These are phyloP conservation scores for Hirsutella rhossiliensis DNA, from an alignment of 2,329 filamentous ascomycete genomes.

Conservation along the genomic window DNA sequence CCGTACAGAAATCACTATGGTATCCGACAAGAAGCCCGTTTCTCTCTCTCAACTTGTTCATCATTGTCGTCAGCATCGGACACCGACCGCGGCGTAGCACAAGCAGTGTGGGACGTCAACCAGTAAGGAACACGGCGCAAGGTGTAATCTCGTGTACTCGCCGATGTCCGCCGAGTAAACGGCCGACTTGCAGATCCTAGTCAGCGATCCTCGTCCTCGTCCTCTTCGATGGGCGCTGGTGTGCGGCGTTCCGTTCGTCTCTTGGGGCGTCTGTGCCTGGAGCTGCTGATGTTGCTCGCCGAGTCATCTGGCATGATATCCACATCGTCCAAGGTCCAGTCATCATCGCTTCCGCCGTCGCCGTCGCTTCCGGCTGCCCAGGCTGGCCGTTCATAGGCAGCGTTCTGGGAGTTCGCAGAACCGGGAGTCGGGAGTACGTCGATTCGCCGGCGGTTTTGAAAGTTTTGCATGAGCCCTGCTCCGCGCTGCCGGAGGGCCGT, in stretches of 20 bases:
- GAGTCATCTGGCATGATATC: conserved; percentile 67
- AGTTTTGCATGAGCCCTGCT: conserved; percentile 58
- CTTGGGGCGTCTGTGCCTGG: conserved; percentile 54
- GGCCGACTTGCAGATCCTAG: no score
- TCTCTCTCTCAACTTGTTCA: background rate
- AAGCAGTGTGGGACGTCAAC: no score
- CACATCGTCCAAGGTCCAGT: conserved; percentile 44
- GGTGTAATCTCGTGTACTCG: no score
- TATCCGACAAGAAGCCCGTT: conserved; percentile 11
- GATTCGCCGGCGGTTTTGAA: conserved; percentile 46
- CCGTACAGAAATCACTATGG: conserved; percentile 10
- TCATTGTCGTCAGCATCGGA: conserved; percentile 1
- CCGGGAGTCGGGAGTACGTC: conserved; percentile 37
- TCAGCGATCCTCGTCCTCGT: conserved; percentile 44
- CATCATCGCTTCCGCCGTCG: conserved; percentile 43
- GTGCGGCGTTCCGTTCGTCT: conserved; percentile 56
- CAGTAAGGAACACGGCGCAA: no score
- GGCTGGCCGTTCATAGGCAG: conserved; percentile 30
- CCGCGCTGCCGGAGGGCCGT: conserved; percentile 69
- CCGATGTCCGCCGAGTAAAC: no score
- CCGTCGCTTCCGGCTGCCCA: conserved; percentile 28
- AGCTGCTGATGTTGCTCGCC: conserved; percentile 69
- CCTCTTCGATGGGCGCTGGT: conserved; percentile 62
- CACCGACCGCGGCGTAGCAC: no score
- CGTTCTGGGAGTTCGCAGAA: conserved; percentile 32